phyloP scores from a whole-genome alignment of 129 eudicot species.

The Artemisia annua region DNA sequence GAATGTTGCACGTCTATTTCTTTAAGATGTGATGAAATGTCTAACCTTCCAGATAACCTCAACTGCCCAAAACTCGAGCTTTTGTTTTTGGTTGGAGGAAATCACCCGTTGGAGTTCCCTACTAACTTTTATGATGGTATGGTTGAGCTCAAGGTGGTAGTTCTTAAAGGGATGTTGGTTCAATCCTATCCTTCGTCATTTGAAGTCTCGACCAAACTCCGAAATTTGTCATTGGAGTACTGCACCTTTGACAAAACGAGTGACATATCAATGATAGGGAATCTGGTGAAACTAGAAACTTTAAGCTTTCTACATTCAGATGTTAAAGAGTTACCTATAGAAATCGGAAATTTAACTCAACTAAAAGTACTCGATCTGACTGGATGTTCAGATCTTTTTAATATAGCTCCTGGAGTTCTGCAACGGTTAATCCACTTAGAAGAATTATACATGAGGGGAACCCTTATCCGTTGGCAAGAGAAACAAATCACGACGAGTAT shows the following conservation, averaged over 20 bases:
- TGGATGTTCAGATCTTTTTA: slow-evolving; percentile 30
- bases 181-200: slow-evolving; percentile 24
- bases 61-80: slow-evolving; percentile 36
- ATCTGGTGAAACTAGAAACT: slow-evolving; percentile 25
- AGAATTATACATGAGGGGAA: slow-evolving; percentile 39
- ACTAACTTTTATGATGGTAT: slow-evolving; percentile 25
- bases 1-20: slow-evolving; percentile 28
- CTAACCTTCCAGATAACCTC: slow-evolving; percentile 13
- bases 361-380: slow-evolving; percentile 29
- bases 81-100: slow-evolving; percentile 26
- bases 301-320: slow-evolving; percentile 31
- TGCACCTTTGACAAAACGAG: slow-evolving; percentile 30
- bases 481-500: slow-evolving; percentile 26
- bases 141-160: slow-evolving; percentile 29
- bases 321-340: slow-evolving; percentile 23
- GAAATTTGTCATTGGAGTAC: slow-evolving; percentile 27
- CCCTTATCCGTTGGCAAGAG: slow-evolving; percentile 27
- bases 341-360: slow-evolving; percentile 25
- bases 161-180: slow-evolving; percentile 31
- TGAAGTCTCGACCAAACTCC: slow-evolving; percentile 22
- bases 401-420: slow-evolving; percentile 30
- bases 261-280: slow-evolving; percentile 30
- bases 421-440: slow-evolving; percentile 22
- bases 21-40: slow-evolving; percentile 28
- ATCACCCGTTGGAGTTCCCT: slow-evolving; percentile 16